Conservation (phyloP, 768 basidiomycete species). For the Vishniacozyma victoriae region DNA sequence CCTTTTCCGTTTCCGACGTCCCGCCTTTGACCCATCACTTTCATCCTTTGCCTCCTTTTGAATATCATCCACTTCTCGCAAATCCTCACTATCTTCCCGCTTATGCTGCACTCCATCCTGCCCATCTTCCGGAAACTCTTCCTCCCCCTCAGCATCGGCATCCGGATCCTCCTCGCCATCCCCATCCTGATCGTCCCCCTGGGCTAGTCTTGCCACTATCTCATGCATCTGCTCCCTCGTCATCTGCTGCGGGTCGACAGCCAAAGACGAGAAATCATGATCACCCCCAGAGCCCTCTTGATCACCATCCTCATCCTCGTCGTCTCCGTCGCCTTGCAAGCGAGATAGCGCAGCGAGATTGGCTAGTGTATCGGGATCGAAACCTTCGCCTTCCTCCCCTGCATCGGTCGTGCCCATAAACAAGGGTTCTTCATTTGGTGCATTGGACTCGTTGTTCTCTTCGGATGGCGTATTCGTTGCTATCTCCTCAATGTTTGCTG, state of each 20-base stretch:
- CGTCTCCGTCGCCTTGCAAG: conserved; percentile 15
- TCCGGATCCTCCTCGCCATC: not conserved
- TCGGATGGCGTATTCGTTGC: no score
- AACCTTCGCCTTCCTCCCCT: conserved; percentile 20
- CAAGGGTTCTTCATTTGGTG: no score
- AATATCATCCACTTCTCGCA: conserved; percentile 3
- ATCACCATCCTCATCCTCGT: conserved; percentile 2
- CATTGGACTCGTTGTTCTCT: no score
- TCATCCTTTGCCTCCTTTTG: not conserved
- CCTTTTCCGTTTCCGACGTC: conserved; percentile 36
- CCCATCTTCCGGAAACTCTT: conserved; percentile 3
- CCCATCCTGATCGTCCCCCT: not conserved
- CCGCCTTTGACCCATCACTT: conserved; percentile 11
- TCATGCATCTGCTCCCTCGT: conserved; percentile 25
- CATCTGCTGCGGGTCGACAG: not conserved
- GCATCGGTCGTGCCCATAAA: no score
- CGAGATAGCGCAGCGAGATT: conserved; percentile 35
- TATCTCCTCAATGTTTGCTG: no score
- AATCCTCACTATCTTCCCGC: not conserved
- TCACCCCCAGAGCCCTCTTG: not conserved
- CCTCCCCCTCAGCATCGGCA: conserved; percentile 3
- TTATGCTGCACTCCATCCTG: not conserved
- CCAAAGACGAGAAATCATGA: not conserved
- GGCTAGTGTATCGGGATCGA: conserved; percentile 33
- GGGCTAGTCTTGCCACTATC: conserved; percentile 3